phyloP scores from a whole-genome alignment of 257 asterid species.

The Solanum gracilifrons region DNA sequence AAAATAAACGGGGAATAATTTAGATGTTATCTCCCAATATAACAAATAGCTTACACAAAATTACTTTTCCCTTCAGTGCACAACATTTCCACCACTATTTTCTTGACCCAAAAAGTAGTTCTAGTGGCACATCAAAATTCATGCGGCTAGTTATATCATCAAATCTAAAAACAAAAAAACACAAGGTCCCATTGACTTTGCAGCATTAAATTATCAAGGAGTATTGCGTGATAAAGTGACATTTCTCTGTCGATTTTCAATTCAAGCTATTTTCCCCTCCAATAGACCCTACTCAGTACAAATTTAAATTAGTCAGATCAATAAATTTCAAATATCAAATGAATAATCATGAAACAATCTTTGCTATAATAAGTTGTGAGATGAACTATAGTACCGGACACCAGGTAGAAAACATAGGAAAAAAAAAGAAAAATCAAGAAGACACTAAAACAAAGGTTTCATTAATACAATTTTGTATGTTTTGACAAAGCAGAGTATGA shows the following conservation, averaged over 20 bases:
- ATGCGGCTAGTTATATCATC: neutral
- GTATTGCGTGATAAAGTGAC: neutral
- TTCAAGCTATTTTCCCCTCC: rapidly evolving
- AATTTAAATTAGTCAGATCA: neutral
- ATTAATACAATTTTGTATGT: neutral
- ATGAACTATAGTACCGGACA: too few relatives aligned
- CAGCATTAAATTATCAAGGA: neutral
- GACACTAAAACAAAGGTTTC: neutral
- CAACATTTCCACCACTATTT: neutral
- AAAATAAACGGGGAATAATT: rapidly evolving
- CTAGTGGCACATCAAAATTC: neutral
- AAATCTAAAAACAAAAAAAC: neutral
- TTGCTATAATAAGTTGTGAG: too few relatives aligned
- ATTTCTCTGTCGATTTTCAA: neutral
- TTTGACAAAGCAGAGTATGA: neutral
- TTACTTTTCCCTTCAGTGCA: neutral
- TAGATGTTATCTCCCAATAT: neutral
- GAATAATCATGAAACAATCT: too few relatives aligned
- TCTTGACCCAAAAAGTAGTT: neutral
- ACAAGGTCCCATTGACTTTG: neutral
- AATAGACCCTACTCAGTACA: rapidly evolving
- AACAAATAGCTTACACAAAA: neutral
- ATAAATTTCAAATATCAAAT: too few relatives aligned
- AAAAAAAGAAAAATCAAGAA: neutral
- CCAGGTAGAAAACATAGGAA: too few relatives aligned